Evolutionary conservation across 768 basidiomycete genomes (phyloP), one percentile per base, ranked within the genome.

Genomic region (Lanmaoa rubissima): DNA sequence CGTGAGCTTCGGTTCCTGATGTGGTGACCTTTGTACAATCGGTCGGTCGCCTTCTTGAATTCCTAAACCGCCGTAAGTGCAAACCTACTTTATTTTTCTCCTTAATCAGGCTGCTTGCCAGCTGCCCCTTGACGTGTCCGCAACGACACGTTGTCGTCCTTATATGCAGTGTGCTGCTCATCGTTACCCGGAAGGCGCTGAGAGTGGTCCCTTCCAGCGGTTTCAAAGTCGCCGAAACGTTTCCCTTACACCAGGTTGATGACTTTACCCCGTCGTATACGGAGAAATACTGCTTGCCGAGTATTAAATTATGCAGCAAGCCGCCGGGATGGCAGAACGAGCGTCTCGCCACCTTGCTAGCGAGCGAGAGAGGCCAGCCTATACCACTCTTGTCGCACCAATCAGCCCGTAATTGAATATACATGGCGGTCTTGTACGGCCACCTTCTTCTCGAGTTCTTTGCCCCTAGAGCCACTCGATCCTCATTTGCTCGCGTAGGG

Each of bases 391-490:
- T 44, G 49, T 47, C 40, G 32, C 28, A 32, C 51, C 13, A 53
- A 57, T 47, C 53, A 52, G 53, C 26, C 59, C 53, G 50, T 58
- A 57, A 56, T 59, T 45, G 61, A 64, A 56, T 39, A 9, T 31
- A 7, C 54, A 35, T 61, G 57, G 57, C 58, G 45, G 67, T 61
- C 62, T 61, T 55, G 58, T 57, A 52, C 43, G 63, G 52, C 47
- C 60, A 55, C 36, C 39, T 61, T 70, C 39, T 62, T 60, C 57
- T 52, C 50, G 41, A 60, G 31, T 67, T 58, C 65, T 57, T 64
- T 17, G 59, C 69, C 69, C 69, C 69, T 71, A 71, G 69, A 59
- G 69, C 68, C 69, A 72, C 69, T 60, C 58, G 68, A 70, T 73
- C 69, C 70, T 72, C 70, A 72, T 72, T 73, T 73, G 58, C 58